Percentiles rank a stretch among this genome's conserved stretches.
phyloP scores from a whole-genome alignment of 2,329 filamentous ascomycete species.

The Botrytis galanthina region DNA sequence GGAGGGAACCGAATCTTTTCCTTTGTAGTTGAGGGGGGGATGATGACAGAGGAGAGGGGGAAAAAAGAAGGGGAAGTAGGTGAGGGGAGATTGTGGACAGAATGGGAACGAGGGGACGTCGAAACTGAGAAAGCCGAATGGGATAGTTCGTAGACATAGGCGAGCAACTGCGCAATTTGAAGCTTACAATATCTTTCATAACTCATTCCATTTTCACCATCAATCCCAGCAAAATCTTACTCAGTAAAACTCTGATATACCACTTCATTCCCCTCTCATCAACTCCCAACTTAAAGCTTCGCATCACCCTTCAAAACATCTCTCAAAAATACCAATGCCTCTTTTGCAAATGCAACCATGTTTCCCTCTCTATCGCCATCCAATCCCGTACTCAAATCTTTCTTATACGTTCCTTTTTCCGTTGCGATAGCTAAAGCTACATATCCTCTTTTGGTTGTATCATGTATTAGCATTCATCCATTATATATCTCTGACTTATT shows the following conservation, averaged over 20 bases:
- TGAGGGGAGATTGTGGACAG: background rate
- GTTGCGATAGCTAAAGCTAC: constrained; percentile 60
- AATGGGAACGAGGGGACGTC: background rate
- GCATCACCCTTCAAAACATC: constrained; percentile 50
- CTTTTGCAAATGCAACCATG: constrained; percentile 61
- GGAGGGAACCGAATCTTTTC: background rate
- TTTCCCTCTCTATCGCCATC: constrained; percentile 55
- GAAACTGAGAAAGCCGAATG: too few species aligned
- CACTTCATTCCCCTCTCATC: too few species aligned
- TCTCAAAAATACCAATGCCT: constrained; percentile 53
- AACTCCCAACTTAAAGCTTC: constrained; percentile 32
- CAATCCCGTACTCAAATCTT: constrained; percentile 55
- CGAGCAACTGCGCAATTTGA: background rate
- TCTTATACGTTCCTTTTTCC: constrained; percentile 49
- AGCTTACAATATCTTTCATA: background rate
- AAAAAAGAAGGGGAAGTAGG: too few species aligned
- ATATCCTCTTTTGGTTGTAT: constrained; percentile 48
- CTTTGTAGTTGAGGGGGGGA: background rate
- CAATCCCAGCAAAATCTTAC: background rate
- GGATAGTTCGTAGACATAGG: background rate
- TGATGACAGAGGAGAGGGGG: background rate
- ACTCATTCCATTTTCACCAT: background rate
- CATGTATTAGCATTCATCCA: background rate
- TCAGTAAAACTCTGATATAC: fast-evolving
- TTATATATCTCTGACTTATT: background rate